These are phyloP conservation scores for Taiozyma sp. DNA, from an alignment of 1,139 yeast species.

Conservation along the genomic window DNA sequence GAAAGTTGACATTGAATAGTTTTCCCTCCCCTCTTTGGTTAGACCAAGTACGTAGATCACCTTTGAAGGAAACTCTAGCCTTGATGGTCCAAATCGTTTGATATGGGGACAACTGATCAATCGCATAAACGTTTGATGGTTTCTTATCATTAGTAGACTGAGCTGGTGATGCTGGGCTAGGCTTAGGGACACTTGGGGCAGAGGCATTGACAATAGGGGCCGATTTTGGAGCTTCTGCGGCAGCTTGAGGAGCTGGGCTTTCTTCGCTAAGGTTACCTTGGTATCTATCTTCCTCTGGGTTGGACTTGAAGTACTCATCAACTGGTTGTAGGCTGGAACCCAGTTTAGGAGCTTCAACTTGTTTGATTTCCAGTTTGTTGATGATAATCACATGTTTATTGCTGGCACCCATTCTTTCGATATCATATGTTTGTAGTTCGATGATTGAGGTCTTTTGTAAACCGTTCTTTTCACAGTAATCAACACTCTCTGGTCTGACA, in stretches of 20 bases:
- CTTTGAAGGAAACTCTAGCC: constrained; percentile 84
- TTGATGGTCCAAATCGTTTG: constrained; percentile 89
- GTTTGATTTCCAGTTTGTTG: constrained; percentile 45
- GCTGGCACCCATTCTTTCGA: constrained; percentile 41
- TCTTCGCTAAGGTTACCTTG: constrained; percentile 23
- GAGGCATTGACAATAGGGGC: background rate
- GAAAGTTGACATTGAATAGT: constrained; percentile 78
- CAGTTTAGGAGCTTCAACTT: constrained; percentile 37
- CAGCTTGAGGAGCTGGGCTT: constrained; percentile 25
- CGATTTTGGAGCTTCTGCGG: constrained; percentile 8
- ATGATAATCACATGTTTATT: constrained; percentile 53
- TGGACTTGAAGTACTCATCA: constrained; percentile 49
- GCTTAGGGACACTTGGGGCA: constrained; percentile 9
- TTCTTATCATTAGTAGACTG: constrained; percentile 23
- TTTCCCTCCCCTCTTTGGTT: constrained; percentile 88
- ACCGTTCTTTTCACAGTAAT: constrained; percentile 44
- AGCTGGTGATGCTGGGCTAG: constrained; percentile 2
- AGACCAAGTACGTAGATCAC: constrained; percentile 86
- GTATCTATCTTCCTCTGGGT: constrained; percentile 47
- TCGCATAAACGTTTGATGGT: constrained; percentile 53
- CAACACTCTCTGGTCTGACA: constrained; percentile 54
- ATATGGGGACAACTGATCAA: constrained; percentile 88
- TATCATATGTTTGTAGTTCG: constrained; percentile 26
- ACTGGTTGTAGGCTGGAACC: constrained; percentile 38
- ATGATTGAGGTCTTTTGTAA: constrained; percentile 35